Conservation (phyloP, 2,329 filamentous ascomycete species). For the Beauveria varroae region DNA sequence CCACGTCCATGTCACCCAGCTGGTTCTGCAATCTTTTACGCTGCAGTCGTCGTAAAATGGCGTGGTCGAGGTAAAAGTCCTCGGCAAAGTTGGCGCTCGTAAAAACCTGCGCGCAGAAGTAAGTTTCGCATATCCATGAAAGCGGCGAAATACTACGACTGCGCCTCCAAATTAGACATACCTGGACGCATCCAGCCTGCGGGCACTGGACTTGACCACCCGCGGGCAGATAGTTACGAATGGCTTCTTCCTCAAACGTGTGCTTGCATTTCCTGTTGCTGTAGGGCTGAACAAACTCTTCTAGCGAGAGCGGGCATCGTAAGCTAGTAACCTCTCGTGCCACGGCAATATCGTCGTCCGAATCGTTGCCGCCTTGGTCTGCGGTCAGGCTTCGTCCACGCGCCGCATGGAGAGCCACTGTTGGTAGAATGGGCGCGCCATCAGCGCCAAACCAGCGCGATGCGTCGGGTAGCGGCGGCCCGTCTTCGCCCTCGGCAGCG, state of each 20-base stretch:
- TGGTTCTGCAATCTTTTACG: slow-evolving; percentile 38
- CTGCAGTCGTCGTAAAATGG: slow-evolving; percentile 51
- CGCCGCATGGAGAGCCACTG: slow-evolving; percentile 13
- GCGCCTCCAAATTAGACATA: slow-evolving; percentile 22
- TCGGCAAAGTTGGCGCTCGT: slow-evolving; percentile 26
- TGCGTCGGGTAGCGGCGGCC: slow-evolving; percentile 44
- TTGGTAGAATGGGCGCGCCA: slow-evolving; percentile 33
- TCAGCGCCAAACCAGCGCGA: slow-evolving; percentile 45
- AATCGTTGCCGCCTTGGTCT: slow-evolving; percentile 34
- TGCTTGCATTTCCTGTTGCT: slow-evolving; percentile 63
- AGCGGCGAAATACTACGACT: not conserved
- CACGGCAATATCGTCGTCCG: slow-evolving; percentile 63
- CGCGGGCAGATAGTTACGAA: slow-evolving; percentile 47
- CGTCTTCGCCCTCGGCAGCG: slow-evolving; percentile 39
- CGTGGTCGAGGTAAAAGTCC: slow-evolving; percentile 50
- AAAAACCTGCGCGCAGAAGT: slow-evolving; percentile 33
- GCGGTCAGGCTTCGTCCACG: slow-evolving; percentile 11
- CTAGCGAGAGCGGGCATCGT: slow-evolving; percentile 62
- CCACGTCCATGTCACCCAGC: slow-evolving; percentile 28
- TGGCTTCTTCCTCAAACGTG: slow-evolving; percentile 60
- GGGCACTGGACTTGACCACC: slow-evolving; percentile 48
- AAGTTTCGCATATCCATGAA: not conserved
- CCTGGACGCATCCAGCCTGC: slow-evolving; percentile 54
- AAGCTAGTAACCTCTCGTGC: slow-evolving; percentile 56
- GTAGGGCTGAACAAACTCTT: slow-evolving; percentile 56